These are phyloP conservation scores for Suillus weaverae DNA, from an alignment of 768 basidiomycete species.

Conservation along the genomic window DNA sequence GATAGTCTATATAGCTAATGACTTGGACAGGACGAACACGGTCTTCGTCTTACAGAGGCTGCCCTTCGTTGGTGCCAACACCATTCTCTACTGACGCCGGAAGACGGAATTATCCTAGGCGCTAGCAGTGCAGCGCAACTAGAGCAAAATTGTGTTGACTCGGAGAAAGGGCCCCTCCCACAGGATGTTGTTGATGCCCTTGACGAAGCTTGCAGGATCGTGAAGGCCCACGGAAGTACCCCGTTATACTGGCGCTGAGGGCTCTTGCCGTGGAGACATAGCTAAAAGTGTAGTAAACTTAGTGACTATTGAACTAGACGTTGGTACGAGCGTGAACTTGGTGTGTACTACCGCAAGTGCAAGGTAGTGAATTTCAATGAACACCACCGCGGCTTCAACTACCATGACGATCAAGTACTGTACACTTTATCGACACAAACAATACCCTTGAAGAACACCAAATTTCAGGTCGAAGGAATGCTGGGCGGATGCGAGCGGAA, in stretches of 20 bases:
- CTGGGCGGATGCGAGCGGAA: background rate
- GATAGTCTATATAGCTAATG: background rate
- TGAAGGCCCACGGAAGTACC: slow-evolving; percentile 33
- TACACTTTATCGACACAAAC: background rate
- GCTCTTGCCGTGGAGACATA: background rate
- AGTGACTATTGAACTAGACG: background rate
- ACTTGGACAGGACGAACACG: slow-evolving; percentile 39
- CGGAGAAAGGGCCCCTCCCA: slow-evolving; percentile 54
- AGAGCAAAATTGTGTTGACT: slow-evolving; percentile 44
- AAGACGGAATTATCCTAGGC: slow-evolving; percentile 50
- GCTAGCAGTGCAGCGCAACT: slow-evolving; percentile 47
- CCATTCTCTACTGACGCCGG: slow-evolving; percentile 45
- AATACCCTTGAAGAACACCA: background rate
- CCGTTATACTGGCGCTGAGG: slow-evolving; percentile 40
- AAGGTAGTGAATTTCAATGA: background rate
- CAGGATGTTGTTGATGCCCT: slow-evolving; percentile 50
- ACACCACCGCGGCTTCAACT: background rate
- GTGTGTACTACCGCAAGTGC: background rate
- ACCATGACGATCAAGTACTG: background rate
- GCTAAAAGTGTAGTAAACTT: background rate
- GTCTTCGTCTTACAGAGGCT: slow-evolving; percentile 51
- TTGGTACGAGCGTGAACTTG: background rate
- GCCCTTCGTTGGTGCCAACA: slow-evolving; percentile 65
- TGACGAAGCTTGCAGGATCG: slow-evolving; percentile 48
- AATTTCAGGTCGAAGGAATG: background rate